phyloP scores from a whole-genome alignment of 1,284 basidiomycete genomes.

The Mycena citricolor region DNA sequence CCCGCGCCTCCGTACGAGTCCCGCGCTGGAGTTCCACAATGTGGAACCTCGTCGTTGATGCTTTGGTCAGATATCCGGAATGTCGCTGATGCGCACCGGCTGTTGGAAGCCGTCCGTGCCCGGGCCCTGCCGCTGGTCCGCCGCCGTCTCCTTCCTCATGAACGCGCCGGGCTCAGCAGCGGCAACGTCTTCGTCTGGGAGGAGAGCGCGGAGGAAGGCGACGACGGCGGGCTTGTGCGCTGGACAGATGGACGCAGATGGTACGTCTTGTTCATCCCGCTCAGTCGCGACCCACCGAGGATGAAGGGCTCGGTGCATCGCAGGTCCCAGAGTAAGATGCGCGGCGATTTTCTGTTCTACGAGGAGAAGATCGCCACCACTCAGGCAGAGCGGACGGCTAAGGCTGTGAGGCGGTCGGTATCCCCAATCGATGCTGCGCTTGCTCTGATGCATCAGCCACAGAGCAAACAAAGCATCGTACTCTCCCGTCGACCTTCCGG shows the following conservation, averaged over 20 bases:
- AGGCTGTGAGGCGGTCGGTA: conserved; percentile 66
- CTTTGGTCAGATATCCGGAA: conserved; percentile 60
- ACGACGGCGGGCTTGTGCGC: conserved; percentile 71
- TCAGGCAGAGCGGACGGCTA: conserved; percentile 72
- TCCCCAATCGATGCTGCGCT: background rate
- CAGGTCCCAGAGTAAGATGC: conserved; percentile 80
- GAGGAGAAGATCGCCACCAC: conserved; percentile 80
- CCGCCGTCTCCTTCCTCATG: conserved; percentile 61
- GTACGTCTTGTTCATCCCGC: conserved; percentile 35
- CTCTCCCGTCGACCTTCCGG: conserved; percentile 3
- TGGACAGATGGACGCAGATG: conserved; percentile 80
- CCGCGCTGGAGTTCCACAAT: too few species aligned
- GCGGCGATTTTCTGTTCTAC: conserved; percentile 76
- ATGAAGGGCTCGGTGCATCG: conserved; percentile 40
- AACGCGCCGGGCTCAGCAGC: conserved; percentile 65
- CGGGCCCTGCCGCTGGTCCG: conserved; percentile 69
- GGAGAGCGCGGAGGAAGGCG: conserved; percentile 60
- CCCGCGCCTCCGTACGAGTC: conserved; percentile 20
- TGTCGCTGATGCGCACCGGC: conserved; percentile 66
- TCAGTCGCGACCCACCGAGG: conserved; percentile 49
- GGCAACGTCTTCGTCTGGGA: conserved; percentile 86
- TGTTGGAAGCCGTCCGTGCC: conserved; percentile 73
- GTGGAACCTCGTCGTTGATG: conserved; percentile 13
- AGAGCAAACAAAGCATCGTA: conserved; percentile 19
- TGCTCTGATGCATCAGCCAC: conserved; percentile 9